Conservation (phyloP, 805 yeast genomes). For the Komagataella populi region DNA sequence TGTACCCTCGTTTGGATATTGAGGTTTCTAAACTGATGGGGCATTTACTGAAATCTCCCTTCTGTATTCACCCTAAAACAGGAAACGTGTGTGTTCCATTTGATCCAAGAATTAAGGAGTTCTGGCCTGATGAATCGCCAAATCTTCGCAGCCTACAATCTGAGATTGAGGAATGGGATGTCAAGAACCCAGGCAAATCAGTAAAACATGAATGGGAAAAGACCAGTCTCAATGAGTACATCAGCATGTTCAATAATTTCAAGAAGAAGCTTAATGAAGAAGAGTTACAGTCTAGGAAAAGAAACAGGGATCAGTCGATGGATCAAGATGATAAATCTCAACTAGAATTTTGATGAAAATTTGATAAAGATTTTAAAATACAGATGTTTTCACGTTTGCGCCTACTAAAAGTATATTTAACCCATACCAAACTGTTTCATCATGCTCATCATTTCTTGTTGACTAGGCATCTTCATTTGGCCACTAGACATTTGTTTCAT, state of each 20-base stretch:
- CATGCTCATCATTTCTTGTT: slow-evolving; percentile 66
- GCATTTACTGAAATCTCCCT: slow-evolving; percentile 91
- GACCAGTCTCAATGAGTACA: slow-evolving; percentile 59
- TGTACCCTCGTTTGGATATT: slow-evolving; percentile 87
- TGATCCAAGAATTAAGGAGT: slow-evolving; percentile 36
- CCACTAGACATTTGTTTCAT: slow-evolving; percentile 21
- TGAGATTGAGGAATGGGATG: slow-evolving; percentile 44
- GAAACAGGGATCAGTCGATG: slow-evolving; percentile 1
- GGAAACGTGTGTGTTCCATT: slow-evolving; percentile 93
- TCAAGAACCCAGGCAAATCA: slow-evolving; percentile 13
- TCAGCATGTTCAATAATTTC: slow-evolving; percentile 50
- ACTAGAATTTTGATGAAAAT: background rate
- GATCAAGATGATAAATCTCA: background rate
- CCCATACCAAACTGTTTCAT: slow-evolving; percentile 23
- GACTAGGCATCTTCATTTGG: slow-evolving; percentile 43
- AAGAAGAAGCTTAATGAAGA: slow-evolving; percentile 44
- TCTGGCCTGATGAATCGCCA: slow-evolving; percentile 75
- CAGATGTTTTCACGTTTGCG: background rate
- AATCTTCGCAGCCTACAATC: slow-evolving; percentile 48
- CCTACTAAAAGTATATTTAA: no score
- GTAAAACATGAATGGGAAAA: slow-evolving; percentile 34
- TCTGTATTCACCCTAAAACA: slow-evolving; percentile 93
- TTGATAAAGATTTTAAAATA: background rate
- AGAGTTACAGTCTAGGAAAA: slow-evolving; percentile 27
- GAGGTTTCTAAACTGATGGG: slow-evolving; percentile 84